Evolutionary conservation across 768 basidiomycete species (phyloP).

Genomic region (Baorangia bicolor): DNA sequence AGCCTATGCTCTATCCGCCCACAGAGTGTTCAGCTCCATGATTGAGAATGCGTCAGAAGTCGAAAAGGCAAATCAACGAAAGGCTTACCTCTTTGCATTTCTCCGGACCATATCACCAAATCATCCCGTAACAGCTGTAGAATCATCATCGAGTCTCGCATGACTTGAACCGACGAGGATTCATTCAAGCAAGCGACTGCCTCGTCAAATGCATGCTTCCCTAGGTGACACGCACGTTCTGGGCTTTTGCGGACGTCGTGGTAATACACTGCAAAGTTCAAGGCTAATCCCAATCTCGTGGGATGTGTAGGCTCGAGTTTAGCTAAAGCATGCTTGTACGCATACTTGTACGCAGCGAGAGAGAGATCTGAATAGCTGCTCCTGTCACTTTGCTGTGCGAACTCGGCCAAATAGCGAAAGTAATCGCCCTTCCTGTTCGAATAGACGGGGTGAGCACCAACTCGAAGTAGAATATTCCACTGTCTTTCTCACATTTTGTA

Average conservation of each 20-base stretch:
- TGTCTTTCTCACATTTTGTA: slow-evolving; percentile 70
- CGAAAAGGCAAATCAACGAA: background rate
- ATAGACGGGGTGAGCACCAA: slow-evolving; percentile 6
- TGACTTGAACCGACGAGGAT: slow-evolving; percentile 40
- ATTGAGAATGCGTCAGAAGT: slow-evolving; percentile 11
- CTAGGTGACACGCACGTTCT: slow-evolving; percentile 83
- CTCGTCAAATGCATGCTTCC: slow-evolving; percentile 91
- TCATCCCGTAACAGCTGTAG: slow-evolving; percentile 83
- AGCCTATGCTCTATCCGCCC: slow-evolving; percentile 9
- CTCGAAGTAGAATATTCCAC: background rate
- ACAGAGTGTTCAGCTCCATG: slow-evolving; percentile 26
- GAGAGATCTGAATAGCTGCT: slow-evolving; percentile 70
- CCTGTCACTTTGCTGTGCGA: slow-evolving; percentile 69
- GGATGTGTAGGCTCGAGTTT: slow-evolving; percentile 80
- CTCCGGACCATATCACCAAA: slow-evolving; percentile 80
- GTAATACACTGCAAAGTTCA: slow-evolving; percentile 95
- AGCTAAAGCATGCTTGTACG: slow-evolving; percentile 77
- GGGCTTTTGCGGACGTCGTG: slow-evolving; percentile 85
- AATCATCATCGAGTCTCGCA: slow-evolving; percentile 79
- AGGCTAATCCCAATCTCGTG: slow-evolving; percentile 81
- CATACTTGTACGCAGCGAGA: slow-evolving; percentile 80
- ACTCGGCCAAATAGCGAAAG: slow-evolving; percentile 88
- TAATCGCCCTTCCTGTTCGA: slow-evolving; percentile 78
- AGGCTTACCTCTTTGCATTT: slow-evolving; percentile 51
- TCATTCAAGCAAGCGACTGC: slow-evolving; percentile 67